Evolutionary conservation across 2,329 filamentous ascomycete species (phyloP).

Genomic region (Pleoardoris graminearum): DNA sequence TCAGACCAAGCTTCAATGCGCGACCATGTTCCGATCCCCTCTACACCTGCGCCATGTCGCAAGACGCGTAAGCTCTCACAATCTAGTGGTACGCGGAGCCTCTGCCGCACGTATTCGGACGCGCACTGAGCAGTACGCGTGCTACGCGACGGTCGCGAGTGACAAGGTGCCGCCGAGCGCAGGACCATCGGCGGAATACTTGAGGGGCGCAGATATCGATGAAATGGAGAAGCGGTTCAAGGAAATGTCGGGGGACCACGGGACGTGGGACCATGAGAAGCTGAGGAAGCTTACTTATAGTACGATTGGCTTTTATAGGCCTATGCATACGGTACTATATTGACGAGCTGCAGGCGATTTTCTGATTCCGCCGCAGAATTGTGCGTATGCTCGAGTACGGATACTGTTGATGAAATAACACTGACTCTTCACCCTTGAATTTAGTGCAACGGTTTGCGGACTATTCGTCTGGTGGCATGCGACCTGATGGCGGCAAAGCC

Average conservation of each 20-base stretch:
- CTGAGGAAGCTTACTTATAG: slow-evolving; percentile 10
- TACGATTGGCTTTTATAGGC: neutral
- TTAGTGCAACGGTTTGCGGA: slow-evolving; percentile 3
- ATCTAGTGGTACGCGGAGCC: no score
- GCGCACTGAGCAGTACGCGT: no score
- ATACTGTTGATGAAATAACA: neutral
- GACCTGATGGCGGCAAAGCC: slow-evolving; percentile 8
- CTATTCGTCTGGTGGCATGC: slow-evolving; percentile 8
- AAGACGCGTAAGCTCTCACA: no score
- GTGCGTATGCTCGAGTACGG: neutral
- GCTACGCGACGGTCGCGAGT: no score
- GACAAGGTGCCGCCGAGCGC: no score
- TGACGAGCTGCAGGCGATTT: slow-evolving; percentile 3
- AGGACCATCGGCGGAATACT: no score
- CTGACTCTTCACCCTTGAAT: neutral
- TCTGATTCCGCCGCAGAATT: slow-evolving; percentile 1
- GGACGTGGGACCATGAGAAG: slow-evolving; percentile 17
- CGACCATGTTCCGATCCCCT: no score
- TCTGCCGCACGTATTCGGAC: no score
- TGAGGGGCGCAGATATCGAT: no score
- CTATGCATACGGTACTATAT: no score
- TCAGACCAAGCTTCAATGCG: no score
- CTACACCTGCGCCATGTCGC: no score
- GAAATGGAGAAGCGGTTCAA: slow-evolving; percentile 14
- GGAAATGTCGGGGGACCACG: slow-evolving; percentile 16